Evolutionary conservation across 2,329 filamentous ascomycete genomes (phyloP).

Genomic region (Leptographium flavum): DNA sequence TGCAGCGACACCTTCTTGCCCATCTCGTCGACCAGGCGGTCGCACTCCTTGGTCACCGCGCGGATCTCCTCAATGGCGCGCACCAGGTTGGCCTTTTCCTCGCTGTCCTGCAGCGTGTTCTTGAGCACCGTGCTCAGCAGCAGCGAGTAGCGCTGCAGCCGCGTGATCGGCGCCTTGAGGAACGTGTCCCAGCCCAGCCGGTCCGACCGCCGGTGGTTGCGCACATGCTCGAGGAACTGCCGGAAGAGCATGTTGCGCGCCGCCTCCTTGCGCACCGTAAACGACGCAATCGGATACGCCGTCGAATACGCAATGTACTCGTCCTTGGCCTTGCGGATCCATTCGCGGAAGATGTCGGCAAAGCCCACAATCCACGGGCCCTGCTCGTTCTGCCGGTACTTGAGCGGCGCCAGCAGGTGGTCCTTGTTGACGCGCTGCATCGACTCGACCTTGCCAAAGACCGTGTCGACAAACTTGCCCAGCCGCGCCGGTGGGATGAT

Average conservation of each 20-base stretch:
- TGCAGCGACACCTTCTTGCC: conserved; percentile 79
- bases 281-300: conserved; percentile 71
- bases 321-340: conserved; percentile 84
- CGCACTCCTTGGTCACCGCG: conserved; percentile 76
- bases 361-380: conserved; percentile 89
- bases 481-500: conserved; percentile 69
- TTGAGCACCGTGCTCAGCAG: conserved; percentile 72
- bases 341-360: conserved; percentile 94
- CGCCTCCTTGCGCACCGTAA: conserved; percentile 69
- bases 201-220: conserved; percentile 63
- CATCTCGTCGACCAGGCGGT: conserved; percentile 84
- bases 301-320: conserved; percentile 89
- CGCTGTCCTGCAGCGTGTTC: conserved; percentile 68
- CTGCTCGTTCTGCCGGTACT: conserved; percentile 93
- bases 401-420: conserved; percentile 79
- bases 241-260: conserved; percentile 77
- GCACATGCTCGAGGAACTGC: conserved; percentile 69
- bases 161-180: conserved; percentile 82
- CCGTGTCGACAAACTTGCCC: conserved; percentile 64
- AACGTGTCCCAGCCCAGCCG: conserved; percentile 90
- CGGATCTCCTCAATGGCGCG: conserved; percentile 88
- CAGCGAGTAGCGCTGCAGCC: conserved; percentile 79
- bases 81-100: conserved; percentile 74
- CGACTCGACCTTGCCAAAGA: conserved; percentile 82
- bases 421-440: conserved; percentile 89